Conservation (phyloP, 768 basidiomycete genomes). For the Boletus vinaceobasis region DNA sequence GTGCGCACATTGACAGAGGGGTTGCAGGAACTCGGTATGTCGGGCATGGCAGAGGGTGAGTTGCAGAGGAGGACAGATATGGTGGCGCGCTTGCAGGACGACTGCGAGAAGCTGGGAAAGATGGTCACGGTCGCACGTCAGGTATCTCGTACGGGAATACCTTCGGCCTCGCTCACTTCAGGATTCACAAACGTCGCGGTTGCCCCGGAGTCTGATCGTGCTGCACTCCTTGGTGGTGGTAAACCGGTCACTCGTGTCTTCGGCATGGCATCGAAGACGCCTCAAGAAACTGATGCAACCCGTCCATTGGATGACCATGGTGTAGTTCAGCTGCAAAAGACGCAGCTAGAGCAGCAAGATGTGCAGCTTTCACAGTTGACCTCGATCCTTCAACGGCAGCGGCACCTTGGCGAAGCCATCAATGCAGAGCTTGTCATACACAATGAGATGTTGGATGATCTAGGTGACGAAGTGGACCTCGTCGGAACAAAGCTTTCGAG, state of each 20-base stretch:
- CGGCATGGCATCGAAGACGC: constrained; percentile 52
- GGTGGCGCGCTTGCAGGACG: constrained; percentile 84
- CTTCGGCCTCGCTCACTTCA: constrained; percentile 27
- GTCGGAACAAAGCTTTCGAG: constrained; percentile 75
- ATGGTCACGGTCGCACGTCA: constrained; percentile 78
- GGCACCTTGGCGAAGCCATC: constrained; percentile 84
- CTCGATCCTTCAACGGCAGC: constrained; percentile 78
- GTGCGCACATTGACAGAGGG: constrained; percentile 69
- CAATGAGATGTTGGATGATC: constrained; percentile 80
- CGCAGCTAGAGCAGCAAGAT: constrained; percentile 83
- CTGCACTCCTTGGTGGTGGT: constrained; percentile 56
- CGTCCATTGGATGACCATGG: constrained; percentile 85
- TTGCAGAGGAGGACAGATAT: constrained; percentile 84
- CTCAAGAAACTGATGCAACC: constrained; percentile 81
- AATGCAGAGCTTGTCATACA: constrained; percentile 77
- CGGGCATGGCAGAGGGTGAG: constrained; percentile 89
- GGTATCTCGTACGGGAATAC: constrained; percentile 37
- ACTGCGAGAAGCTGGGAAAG: constrained; percentile 82
- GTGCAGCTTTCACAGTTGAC: constrained; percentile 74
- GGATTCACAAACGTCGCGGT: constrained; percentile 27
- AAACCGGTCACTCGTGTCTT: constrained; percentile 72
- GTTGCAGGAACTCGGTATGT: constrained; percentile 58
- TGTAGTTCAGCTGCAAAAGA: constrained; percentile 72
- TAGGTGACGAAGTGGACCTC: constrained; percentile 71
- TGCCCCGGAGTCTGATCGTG: constrained; percentile 57